Percentiles rank a stretch among this genome's conserved stretches.
Conservation (phyloP, 108 stramenopile genomes). For the Aurantiochytrium sp. region DNA sequence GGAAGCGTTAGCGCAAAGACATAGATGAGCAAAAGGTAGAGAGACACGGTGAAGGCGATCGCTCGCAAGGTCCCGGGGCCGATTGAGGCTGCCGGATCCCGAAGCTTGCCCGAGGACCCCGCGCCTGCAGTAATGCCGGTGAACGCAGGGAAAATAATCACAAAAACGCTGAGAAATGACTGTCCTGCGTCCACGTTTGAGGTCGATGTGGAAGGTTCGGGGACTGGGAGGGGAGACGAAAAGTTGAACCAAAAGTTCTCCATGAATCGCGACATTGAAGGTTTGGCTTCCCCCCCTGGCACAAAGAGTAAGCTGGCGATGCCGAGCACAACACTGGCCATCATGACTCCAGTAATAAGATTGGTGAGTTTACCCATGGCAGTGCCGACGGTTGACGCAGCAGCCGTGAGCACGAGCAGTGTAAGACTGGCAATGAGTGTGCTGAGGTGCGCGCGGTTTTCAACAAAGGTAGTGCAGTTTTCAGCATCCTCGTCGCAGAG, state of each 20-base stretch:
- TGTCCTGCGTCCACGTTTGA: background rate
- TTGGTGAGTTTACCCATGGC: background rate
- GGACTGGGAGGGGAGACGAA: background rate
- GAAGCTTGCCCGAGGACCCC: slow-evolving; percentile 17
- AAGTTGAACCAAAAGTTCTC: slow-evolving; percentile 1
- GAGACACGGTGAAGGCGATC: background rate
- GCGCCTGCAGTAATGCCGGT: slow-evolving; percentile 23
- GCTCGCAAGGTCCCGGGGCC: slow-evolving; percentile 1
- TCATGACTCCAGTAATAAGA: background rate
- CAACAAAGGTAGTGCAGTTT: background rate
- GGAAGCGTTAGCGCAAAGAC: background rate
- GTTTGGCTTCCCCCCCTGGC: background rate
- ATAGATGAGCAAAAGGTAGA: background rate
- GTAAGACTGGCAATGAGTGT: background rate
- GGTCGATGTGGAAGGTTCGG: background rate
- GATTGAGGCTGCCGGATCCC: background rate
- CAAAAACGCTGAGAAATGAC: background rate
- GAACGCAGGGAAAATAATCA: slow-evolving; percentile 23
- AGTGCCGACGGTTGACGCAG: background rate
- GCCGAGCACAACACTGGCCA: background rate
- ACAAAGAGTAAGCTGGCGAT: background rate
- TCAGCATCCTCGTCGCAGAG: background rate
- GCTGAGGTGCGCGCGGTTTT: background rate
- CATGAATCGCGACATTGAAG: background rate
- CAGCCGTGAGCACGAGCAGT: background rate